phyloP scores from a whole-genome alignment of 805 yeast species.

The Maudiozyma barnettii region DNA sequence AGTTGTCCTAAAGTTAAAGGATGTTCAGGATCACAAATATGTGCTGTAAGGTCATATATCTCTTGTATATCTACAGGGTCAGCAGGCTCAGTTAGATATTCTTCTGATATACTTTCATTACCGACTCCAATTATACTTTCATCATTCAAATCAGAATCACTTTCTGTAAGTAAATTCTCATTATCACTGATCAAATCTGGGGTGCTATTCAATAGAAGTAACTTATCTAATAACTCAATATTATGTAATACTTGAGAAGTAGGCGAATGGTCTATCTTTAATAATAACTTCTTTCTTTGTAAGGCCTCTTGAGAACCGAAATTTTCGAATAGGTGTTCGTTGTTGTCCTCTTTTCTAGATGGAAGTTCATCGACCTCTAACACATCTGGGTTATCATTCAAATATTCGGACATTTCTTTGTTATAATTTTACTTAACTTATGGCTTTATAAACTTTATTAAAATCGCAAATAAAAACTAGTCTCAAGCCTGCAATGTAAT shows the following conservation, averaged over 20 bases:
- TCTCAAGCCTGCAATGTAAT: no score
- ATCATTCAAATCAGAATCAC: conserved; percentile 12
- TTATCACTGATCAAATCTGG: conserved; percentile 20
- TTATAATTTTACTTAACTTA: background rate
- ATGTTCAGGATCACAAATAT: conserved; percentile 94
- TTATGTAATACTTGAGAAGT: conserved; percentile 20
- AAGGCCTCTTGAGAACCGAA: conserved; percentile 9
- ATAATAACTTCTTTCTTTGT: conserved; percentile 18
- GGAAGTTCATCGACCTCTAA: conserved; percentile 71
- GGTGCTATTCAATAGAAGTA: conserved; percentile 14
- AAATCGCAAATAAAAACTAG: no score
- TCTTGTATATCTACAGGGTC: conserved; percentile 84
- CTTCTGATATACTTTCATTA: conserved; percentile 1
- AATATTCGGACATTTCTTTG: conserved; percentile 58
- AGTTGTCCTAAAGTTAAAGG: conserved; percentile 90
- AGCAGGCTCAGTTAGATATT: conserved; percentile 22
- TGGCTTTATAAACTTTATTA: background rate
- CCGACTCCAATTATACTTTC: conserved; percentile 6
- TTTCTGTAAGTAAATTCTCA: conserved; percentile 6
- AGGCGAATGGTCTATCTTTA: conserved; percentile 20
- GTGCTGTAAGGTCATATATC: conserved; percentile 73
- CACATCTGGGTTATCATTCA: conserved; percentile 87
- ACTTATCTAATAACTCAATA: conserved; percentile 24
- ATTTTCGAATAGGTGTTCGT: conserved; percentile 14
- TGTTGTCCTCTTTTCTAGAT: conserved; percentile 38